Evolutionary conservation across 768 basidiomycete genomes (phyloP).

Genomic region (Lactarius evosmus): DNA sequence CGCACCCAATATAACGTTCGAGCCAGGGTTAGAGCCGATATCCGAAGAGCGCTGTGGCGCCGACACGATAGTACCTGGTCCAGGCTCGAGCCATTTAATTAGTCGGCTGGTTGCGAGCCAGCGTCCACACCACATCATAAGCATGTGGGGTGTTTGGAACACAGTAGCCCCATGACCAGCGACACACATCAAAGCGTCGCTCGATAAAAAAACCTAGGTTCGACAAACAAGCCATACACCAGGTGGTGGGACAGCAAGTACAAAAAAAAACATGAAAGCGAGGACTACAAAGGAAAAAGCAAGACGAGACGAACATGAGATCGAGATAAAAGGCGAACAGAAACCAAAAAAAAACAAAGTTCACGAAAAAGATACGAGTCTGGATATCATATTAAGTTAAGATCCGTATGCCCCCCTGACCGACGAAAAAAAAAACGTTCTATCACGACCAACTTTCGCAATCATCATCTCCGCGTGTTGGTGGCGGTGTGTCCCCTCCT

Average conservation of each 20-base stretch:
- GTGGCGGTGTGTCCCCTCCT: not conserved
- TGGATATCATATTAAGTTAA: conserved; percentile 1
- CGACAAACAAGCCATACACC: not conserved
- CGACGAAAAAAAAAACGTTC: not conserved
- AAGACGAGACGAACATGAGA: not conserved
- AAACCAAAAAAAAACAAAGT: not conserved
- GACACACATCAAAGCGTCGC: not conserved
- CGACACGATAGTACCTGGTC: too few relatives aligned
- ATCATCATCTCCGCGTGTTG: conserved; percentile 10
- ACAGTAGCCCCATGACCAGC: too few relatives aligned
- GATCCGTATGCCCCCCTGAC: not conserved
- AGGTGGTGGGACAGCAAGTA: not conserved
- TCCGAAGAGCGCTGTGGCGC: too few relatives aligned
- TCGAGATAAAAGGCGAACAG: not conserved
- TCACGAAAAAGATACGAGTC: not conserved
- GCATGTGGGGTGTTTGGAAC: too few relatives aligned
- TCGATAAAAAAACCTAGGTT: not conserved
- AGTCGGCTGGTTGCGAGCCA: too few relatives aligned
- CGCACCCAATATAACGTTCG: too few relatives aligned
- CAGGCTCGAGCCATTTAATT: too few relatives aligned
- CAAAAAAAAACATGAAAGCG: not conserved
- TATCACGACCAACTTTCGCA: not conserved
- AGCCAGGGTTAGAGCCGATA: too few relatives aligned
- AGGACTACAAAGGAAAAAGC: not conserved
- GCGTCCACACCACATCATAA: too few relatives aligned